These are phyloP conservation scores for Diaporthe australafricana DNA, from an alignment of 2,329 filamentous ascomycete genomes.

Conservation along the genomic window DNA sequence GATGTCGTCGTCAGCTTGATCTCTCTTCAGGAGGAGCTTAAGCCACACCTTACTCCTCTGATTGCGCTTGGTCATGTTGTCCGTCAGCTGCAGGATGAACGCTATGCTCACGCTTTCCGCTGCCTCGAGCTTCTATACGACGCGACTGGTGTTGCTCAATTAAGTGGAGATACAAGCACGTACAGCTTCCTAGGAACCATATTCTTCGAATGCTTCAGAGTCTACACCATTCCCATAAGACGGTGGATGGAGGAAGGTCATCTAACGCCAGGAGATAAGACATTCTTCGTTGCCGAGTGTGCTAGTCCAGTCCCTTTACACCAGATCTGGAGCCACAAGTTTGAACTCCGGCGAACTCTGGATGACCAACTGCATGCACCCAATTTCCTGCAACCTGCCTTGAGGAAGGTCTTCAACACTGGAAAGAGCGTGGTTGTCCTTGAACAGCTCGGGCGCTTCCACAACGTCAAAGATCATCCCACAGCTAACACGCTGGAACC, in stretches of 20 bases:
- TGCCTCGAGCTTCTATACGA: constrained; percentile 84
- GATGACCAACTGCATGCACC: constrained; percentile 76
- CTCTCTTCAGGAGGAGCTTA: constrained; percentile 68
- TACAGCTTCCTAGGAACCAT: constrained; percentile 75
- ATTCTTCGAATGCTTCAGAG: constrained; percentile 84
- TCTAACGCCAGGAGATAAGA: constrained; percentile 71
- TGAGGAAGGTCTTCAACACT: constrained; percentile 81
- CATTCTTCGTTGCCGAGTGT: constrained; percentile 80
- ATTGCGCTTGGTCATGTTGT: constrained; percentile 72
- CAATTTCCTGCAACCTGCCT: constrained; percentile 77
- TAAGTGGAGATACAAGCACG: constrained; percentile 70
- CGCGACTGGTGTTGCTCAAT: constrained; percentile 75
- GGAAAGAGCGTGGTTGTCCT: constrained; percentile 91
- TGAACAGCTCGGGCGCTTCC: constrained; percentile 73
- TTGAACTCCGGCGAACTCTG: constrained; percentile 70
- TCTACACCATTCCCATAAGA: constrained; percentile 84
- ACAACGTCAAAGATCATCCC: constrained; percentile 41
- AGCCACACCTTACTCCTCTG: constrained; percentile 65
- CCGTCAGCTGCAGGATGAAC: constrained; percentile 62
- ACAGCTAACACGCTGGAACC: constrained; percentile 48
- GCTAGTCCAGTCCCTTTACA: constrained; percentile 67
- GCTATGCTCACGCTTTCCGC: constrained; percentile 69
- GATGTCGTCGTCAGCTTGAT: constrained; percentile 76
- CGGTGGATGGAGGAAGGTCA: constrained; percentile 87
- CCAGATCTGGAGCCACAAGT: constrained; percentile 82